Base-by-base conservation (phyloP, 192 early-diverging fungal species). In the Tieghemiomyces parasiticus region DNA sequence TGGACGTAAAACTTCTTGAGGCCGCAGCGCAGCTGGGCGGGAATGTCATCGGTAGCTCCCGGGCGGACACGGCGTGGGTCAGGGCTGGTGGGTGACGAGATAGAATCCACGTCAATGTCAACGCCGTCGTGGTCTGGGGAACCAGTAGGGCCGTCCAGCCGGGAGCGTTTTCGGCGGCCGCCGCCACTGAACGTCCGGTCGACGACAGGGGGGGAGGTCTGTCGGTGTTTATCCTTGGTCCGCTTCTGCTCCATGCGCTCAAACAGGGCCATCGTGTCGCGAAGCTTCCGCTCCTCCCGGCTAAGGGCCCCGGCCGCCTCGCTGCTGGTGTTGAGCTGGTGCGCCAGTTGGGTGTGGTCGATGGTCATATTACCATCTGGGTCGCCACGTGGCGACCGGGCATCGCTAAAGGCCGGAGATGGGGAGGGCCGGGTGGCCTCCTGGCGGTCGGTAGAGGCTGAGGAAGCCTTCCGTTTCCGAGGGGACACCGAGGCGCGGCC, bases 261-360 rank as follows among this genome's bases (percentile, higher is more conserved):
- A 58, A 58, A 58, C 35, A 58, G 26, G 34, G 55, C 55, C 55
- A 58, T 25, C n/a, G 55, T 35, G n/a, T 58, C 55, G 10, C 55
- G 55, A 14, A 58, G 35, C 35, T 58, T 58, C 22, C 55, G 55
- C n/a, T 58, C 55, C n/a, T 58, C 55, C 4, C 55, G 55, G 3
- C n/a, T 25, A 34, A 58, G 33, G 3, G 55, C 14, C 8, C 38
- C 38, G 6, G 16, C 8, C 38, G 8, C 38, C 6, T 42, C 38
- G 38, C 8, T 10, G 38, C 6, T 16, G 8, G 8, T 6, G 38
- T 42, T 42, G 38, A 42, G 38, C 38, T 42, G 38, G 8, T 42
- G 38, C 8, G 38, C 6, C 38, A 42, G 6, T 42, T 42, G 38
- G 38, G 6, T 42, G 38, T 42, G 38, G 16, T 42, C 38, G 16